Conservation (phyloP, 202 grass and related monocot genomes). For the Zoysia matrella region DNA sequence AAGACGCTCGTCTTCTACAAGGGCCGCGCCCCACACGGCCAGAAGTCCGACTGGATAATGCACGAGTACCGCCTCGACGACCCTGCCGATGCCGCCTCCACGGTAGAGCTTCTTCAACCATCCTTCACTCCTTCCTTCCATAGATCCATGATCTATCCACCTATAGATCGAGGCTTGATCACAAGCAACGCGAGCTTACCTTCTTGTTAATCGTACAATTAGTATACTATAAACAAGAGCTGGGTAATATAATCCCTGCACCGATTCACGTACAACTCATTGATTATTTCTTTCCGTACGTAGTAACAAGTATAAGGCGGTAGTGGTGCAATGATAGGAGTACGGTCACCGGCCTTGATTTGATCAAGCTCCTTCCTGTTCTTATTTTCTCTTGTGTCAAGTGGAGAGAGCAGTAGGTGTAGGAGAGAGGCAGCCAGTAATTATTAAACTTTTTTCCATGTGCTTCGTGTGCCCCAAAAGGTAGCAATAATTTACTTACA, state of each 20-base stretch:
- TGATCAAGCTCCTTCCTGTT: slow-evolving; percentile 6
- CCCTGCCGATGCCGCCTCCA: slow-evolving; percentile 18
- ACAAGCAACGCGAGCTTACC: too few species aligned
- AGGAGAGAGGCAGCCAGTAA: slow-evolving; percentile 12
- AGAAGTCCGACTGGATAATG: slow-evolving; percentile 99
- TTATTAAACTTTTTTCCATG: slow-evolving; percentile 68
- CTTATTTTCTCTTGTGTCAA: neutral
- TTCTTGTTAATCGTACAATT: too few species aligned
- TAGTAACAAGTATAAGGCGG: slow-evolving; percentile 50
- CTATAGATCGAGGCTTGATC: too few species aligned
- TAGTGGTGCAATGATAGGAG: slow-evolving; percentile 55
- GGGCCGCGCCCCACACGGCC: slow-evolving; percentile 85
- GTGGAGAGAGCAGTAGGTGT: slow-evolving; percentile 18
- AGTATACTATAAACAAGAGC: neutral
- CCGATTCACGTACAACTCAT: slow-evolving; percentile 42
- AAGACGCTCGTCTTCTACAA: slow-evolving; percentile 99
- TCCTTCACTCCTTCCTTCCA: neutral
- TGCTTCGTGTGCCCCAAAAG: slow-evolving; percentile 61
- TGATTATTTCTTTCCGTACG: slow-evolving; percentile 32
- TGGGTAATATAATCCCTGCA: neutral
- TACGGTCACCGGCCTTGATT: slow-evolving; percentile 43
- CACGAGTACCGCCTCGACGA: slow-evolving; percentile 97
- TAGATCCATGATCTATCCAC: neutral
- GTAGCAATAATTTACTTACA: slow-evolving; percentile 57
- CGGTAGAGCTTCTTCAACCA: slow-evolving; percentile 35